Base-by-base conservation (phyloP, 495 filamentous ascomycete genomes). In the Aspergillus funiculosus region DNA sequence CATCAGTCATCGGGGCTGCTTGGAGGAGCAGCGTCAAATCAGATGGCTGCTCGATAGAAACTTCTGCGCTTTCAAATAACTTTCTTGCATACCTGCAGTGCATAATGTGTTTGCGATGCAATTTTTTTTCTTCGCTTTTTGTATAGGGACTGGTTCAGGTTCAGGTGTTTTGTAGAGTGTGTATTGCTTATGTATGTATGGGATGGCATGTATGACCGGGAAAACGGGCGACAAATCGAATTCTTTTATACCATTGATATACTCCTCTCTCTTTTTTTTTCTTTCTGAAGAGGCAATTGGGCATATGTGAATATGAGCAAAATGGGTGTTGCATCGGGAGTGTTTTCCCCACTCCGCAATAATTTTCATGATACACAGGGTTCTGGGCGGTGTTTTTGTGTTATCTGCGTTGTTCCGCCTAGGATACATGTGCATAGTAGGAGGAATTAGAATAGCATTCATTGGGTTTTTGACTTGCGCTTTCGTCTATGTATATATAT, bases 11-110 rank as follows among this genome's bases (percentile, higher is more conserved):
- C 50, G 18, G 42, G 62, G 46, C 35, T 64, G 53, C 37, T 57
- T 51, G 39, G 56, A 55, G 56, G 59, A 15, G 35, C 68, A 22
- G 53, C 62, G 22, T 56, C 61, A 43, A 69, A 60, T 41, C 60
- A 63, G 22, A 68, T 70, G 59, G 54, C 56, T 14, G 58, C 63
- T 21, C 66, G 67, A 46, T 73, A 54, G 38, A 32, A 10, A 17
- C 10, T 27, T 30, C 22, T 27, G 8, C 7, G 2, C 21, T 25
- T 15, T 22, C n/a, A n/a, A 27, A 29, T n/a, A 25, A 19, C 18
- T 14, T 31, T 19, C 30, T 35, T 7, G 39, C 29, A 38, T 43
- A 30, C 21, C 18, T 10, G 22, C 24, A 25, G 29, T 21, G n/a
- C n/a, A n/a, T 34, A 41, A 39, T 42, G 39, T 41, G 27, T 21